Base-by-base conservation (phyloP, 768 basidiomycete species). In the Exsudoporus frostii region DNA sequence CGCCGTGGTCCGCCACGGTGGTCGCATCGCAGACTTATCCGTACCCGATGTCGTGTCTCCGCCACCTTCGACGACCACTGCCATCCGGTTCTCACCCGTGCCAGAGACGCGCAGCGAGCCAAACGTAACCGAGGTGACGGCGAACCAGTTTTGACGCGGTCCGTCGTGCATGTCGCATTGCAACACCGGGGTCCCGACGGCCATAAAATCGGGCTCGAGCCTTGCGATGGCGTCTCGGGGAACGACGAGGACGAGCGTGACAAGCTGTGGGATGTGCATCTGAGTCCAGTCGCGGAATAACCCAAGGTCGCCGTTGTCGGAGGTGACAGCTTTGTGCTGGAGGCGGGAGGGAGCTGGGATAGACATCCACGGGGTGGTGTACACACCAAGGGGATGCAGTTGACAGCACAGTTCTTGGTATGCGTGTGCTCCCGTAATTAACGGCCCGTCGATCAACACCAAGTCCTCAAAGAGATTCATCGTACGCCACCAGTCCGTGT, bases 361-460 rank as follows among this genome's bases (percentile, higher is more conserved):
- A 0, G 34, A 50, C 8, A 54, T n/a, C 44, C 58, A 57, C 9
- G 39, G 25, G 11, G 44, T 24, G 32, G 72, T 71, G 55, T 73
- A 63, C 1, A 82, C 58, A 2, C 69, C 73, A 13, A 74, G 66
- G 9, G 73, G 66, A 51, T 79, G 72, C 0, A 82, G 63, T 3
- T 78, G 74, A 7, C 68, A 63, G 36, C 65, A 75, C 7, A 83
- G 58, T 40, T 83, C 81, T 48, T 81, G 78, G 48, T 72, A 72
- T 34, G 72, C 67, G 22, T 67, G 59, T 10, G 45, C 61, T 36
- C 59, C 72, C 25, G 59, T 41, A 9, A 64, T 15, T 25, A 70
- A 29, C 15, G 17, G 51, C 4, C 7, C 15, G 24, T 70, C 60
- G 1, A 14, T 11, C 39, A 51, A 5, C 2, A 46, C 44, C 22